These are phyloP conservation scores for Pleomassaria siparia DNA, from an alignment of 2,329 filamentous ascomycete genomes.

Conservation along the genomic window DNA sequence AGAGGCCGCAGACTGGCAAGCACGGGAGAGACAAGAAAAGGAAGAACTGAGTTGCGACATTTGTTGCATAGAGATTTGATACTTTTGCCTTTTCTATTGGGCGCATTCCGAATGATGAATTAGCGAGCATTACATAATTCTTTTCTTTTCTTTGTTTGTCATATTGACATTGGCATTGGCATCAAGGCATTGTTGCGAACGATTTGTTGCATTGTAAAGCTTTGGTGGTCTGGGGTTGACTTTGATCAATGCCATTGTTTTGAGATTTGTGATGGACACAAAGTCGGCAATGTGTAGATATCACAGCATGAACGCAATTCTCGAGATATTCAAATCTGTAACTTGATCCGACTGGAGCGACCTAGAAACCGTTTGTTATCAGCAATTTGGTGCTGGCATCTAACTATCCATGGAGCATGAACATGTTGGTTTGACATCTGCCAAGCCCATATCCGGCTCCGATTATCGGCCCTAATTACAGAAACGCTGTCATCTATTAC, in stretches of 20 bases:
- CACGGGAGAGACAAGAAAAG: slow-evolving; percentile 19
- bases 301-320: background rate
- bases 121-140: background rate
- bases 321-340: background rate
- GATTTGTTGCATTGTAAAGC: background rate
- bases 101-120: background rate
- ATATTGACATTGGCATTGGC: background rate
- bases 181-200: background rate
- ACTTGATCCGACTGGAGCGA: too few relatives aligned
- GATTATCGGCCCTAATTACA: background rate
- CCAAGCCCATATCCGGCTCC: background rate
- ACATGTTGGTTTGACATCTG: background rate
- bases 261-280: background rate
- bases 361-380: too few relatives aligned
- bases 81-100: background rate
- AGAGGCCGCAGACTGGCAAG: slow-evolving; percentile 6
- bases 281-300: background rate
- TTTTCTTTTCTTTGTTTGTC: background rate
- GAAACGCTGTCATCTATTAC: background rate
- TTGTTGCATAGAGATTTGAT: background rate
- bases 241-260: background rate
- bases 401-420: too few relatives aligned
- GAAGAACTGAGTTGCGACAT: slow-evolving; percentile 21
- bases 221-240: background rate
- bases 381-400: background rate